Base-by-base conservation (phyloP, 495 filamentous ascomycete species). In the Aspergillus kassunensis region DNA sequence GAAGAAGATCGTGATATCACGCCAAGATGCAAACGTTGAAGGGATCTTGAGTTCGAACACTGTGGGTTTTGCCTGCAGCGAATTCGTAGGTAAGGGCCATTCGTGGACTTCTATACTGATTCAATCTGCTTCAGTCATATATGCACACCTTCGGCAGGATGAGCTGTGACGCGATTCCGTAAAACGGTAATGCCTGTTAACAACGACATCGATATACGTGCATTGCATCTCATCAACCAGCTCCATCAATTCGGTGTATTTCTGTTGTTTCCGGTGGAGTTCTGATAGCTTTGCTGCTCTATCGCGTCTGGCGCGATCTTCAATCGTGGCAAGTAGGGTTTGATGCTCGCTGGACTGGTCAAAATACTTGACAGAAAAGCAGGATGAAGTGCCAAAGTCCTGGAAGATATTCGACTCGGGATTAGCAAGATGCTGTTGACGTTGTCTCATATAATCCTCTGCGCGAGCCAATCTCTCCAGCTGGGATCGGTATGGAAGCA, bases 41-140 rank as follows among this genome's bases (percentile, higher is more conserved):
- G 84, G 82, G 0, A 76, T 59, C 9, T 55, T 33, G 0, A 86
- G 66, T 61, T 88, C 84, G 37, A 88, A 86, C 0, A 86, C 73
- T 0, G 70, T 69, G 0, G 77, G 65, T 49, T 79, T 76, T 1
- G 71, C 66, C 18, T 73, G 25, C 0, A 46, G 29, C 0, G 29
- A 7, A 15, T 69, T 42, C 0, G n/a, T 12, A 0, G 84, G 80
- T 9, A 88, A 62, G 3, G 85, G 84, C 83, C 81, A 86, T 54
- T 87, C 84, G 49, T 84, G 70, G 43, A 82, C 46, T 0, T 56
- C 5, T 35, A 89, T 86, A 0, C 12, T 49, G 20, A 89, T 56
- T 0, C 8, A 33, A 0, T 64, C 30, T 0, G 72, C 72, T 48
- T 13, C 16, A 69, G n/a, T n/a, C n/a, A n/a, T n/a, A n/a, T n/a